phyloP scores from a whole-genome alignment of 805 yeast genomes.

The Yarrowia sp. region DNA sequence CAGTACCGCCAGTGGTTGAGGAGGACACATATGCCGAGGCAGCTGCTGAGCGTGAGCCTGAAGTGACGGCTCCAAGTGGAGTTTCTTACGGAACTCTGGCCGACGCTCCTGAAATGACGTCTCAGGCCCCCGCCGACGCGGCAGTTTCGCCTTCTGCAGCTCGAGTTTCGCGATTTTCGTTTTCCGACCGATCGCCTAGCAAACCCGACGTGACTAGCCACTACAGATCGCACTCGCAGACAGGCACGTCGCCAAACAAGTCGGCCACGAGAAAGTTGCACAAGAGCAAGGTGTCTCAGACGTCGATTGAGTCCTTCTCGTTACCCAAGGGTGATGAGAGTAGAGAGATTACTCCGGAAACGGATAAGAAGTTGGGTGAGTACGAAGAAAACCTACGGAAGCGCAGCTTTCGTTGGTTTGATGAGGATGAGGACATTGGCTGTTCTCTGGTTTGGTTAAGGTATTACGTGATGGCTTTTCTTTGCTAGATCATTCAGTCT shows the following conservation, averaged over 20 bases:
- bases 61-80: not conserved
- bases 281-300: conserved; percentile 26
- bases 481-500: too few species aligned
- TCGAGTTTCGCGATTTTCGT: conserved; percentile 24
- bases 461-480: too few species aligned
- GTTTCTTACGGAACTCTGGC: not conserved
- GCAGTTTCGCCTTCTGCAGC: not conserved
- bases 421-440: too few species aligned
- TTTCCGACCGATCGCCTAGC: conserved; percentile 24
- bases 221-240: conserved; percentile 35
- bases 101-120: not conserved
- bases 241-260: conserved; percentile 27
- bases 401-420: too few species aligned
- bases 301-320: conserved; percentile 36
- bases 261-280: conserved; percentile 18
- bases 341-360: not conserved
- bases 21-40: too few species aligned
- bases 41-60: not conserved
- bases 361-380: conserved; percentile 28
- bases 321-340: conserved; percentile 21
- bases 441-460: too few species aligned
- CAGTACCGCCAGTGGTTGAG: too few species aligned
- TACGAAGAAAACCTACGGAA: not conserved
- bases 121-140: too few species aligned
- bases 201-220: conserved; percentile 27